A percentile compares a stretch with the other conserved stretches of the same genome.
Evolutionary conservation across 495 filamentous ascomycete genomes (phyloP).

Genomic region (Chlorociboria aeruginascens): DNA sequence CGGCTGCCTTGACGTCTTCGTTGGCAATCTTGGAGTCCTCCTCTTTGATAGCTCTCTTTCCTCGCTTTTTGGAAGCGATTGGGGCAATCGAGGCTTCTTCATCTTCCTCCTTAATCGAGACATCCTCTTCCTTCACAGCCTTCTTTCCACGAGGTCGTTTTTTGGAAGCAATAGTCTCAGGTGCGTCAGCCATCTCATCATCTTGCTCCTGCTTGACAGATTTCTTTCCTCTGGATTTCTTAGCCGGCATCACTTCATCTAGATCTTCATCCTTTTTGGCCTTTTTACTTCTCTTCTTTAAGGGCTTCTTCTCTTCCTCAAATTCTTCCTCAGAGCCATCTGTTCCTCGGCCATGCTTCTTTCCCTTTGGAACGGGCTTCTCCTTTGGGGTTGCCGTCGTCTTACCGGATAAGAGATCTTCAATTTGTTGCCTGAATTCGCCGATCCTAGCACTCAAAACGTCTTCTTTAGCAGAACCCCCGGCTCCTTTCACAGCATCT

Average conservation of each 20-base stretch:
- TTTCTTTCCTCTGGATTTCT: neutral
- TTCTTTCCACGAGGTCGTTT: neutral
- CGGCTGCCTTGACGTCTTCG: neutral
- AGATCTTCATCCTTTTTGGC: conserved; percentile 12
- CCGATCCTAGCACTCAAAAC: conserved; percentile 6
- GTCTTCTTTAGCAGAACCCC: neutral
- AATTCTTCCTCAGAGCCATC: neutral
- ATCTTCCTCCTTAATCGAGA: neutral
- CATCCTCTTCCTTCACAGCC: neutral
- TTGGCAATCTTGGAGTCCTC: conserved; percentile 5
- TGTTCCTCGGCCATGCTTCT: too few species aligned
- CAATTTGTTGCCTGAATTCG: conserved; percentile 2
- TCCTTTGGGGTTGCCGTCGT: conserved; percentile 3
- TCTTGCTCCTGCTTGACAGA: neutral
- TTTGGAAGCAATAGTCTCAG: neutral
- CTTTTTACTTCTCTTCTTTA: conserved; percentile 22
- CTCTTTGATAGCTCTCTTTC: conserved; percentile 14
- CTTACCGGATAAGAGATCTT: conserved; percentile 1
- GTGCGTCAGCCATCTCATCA: neutral
- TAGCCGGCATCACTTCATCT: conserved; percentile 9
- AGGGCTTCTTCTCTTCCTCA: neutral
- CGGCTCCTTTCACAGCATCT: neutral
- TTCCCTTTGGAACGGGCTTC: neutral
- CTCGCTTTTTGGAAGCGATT: conserved; percentile 8
- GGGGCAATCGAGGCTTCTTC: neutral